These are phyloP conservation scores for Cyclospora cayetanensis DNA, from an alignment of 169 alveolate species.

Conservation along the genomic window DNA sequence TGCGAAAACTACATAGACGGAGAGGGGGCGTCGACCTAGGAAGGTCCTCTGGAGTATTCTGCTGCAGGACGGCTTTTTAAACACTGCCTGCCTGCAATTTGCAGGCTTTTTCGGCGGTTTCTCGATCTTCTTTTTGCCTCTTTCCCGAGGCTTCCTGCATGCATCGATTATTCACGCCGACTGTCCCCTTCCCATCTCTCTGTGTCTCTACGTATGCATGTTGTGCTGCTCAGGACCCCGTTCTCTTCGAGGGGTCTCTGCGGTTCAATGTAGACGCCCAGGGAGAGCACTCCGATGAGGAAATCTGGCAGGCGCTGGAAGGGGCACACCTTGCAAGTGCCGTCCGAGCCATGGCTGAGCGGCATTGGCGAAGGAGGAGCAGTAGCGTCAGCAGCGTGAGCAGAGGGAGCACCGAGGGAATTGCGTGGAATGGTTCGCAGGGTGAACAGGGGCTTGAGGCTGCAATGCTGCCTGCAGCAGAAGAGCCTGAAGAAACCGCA, in stretches of 20 bases:
- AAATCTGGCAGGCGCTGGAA: slow-evolving; percentile 79
- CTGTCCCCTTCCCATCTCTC: neutral
- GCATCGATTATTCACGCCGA: neutral
- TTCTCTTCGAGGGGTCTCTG: slow-evolving; percentile 87
- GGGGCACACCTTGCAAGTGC: slow-evolving; percentile 78
- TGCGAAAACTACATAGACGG: too few species aligned
- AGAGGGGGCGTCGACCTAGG: neutral
- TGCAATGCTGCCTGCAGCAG: neutral
- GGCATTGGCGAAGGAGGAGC: neutral
- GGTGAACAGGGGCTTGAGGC: neutral
- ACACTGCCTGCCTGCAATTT: neutral
- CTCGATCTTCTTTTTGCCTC: neutral
- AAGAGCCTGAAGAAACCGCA: neutral
- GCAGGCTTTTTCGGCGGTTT: neutral
- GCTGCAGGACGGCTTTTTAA: neutral
- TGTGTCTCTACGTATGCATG: neutral
- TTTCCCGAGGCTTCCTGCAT: too few species aligned
- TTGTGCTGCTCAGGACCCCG: slow-evolving; percentile 68
- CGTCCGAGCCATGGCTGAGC: neutral
- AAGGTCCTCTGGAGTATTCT: neutral
- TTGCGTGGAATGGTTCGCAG: neutral
- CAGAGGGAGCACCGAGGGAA: neutral
- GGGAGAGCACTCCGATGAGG: slow-evolving; percentile 80
- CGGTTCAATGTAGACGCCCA: slow-evolving; percentile 94
- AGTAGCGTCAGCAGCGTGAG: neutral